phyloP scores from a whole-genome alignment of 192 early-diverging fungal genomes.

The Tieghemiomyces parasiticus region DNA sequence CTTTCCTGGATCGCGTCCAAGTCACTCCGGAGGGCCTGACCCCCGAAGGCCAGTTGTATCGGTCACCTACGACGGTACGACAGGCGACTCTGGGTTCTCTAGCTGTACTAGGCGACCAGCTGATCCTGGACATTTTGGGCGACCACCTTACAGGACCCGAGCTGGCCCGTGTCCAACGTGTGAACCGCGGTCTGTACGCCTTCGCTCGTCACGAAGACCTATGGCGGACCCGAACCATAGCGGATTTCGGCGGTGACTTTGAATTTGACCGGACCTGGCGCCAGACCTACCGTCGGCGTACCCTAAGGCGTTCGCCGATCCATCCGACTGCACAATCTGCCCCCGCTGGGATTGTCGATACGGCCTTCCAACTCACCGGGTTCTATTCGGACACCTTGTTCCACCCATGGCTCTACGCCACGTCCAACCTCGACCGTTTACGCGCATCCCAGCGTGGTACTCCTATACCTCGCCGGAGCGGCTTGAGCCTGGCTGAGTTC shows the following conservation, averaged over 20 bases:
- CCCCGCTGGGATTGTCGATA: conserved; percentile 1
- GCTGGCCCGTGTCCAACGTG: conserved; percentile 26
- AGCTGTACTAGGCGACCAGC: conserved; percentile 29
- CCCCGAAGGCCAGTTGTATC: background rate
- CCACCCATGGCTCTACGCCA: conserved; percentile 35
- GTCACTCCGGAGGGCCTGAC: conserved; percentile 15
- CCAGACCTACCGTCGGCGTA: conserved; percentile 26
- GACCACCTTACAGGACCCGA: conserved; percentile 15
- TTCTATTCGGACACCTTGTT: conserved; percentile 52
- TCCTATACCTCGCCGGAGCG: conserved; percentile 15
- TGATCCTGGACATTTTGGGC: conserved; percentile 31
- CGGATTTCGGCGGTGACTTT: conserved; percentile 34
- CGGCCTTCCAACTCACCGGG: conserved; percentile 20
- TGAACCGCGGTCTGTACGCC: conserved; percentile 32
- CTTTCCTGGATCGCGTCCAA: conserved; percentile 27
- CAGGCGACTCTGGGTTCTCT: conserved; percentile 30
- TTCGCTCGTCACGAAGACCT: conserved; percentile 39
- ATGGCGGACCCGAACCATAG: conserved; percentile 35
- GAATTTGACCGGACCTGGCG: conserved; percentile 35
- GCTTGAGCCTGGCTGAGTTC: conserved; percentile 28
- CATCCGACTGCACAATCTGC: conserved; percentile 14
- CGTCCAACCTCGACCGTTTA: conserved; percentile 27
- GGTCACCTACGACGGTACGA: conserved; percentile 12
- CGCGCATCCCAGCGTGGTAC: conserved; percentile 30
- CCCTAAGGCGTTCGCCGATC: conserved; percentile 1